Evolutionary conservation across 2,329 filamentous ascomycete genomes (phyloP).

Genomic region (Fusarium subtropicale): DNA sequence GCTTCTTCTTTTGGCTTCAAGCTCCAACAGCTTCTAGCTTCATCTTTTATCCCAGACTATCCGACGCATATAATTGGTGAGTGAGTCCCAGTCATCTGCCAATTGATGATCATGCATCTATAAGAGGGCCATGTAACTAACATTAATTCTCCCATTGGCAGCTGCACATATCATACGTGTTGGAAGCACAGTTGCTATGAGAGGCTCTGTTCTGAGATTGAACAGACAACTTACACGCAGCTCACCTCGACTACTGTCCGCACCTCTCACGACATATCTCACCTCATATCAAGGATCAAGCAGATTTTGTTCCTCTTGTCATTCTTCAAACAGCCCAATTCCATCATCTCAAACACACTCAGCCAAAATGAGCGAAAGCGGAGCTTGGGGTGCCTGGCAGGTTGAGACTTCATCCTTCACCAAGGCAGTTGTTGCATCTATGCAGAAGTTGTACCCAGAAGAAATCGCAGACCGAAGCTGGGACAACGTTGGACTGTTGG

Average conservation of each 20-base stretch:
- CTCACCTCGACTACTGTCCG: neutral
- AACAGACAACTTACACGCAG: slow-evolving; percentile 20
- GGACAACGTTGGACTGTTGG: slow-evolving; percentile 94
- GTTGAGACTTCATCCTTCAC: slow-evolving; percentile 58
- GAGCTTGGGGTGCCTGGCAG: slow-evolving; percentile 57
- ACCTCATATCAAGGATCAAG: neutral
- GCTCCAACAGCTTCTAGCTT: slow-evolving; percentile 24
- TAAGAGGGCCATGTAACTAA: neutral
- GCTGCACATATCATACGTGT: neutral
- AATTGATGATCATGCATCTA: neutral
- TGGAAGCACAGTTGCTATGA: slow-evolving; percentile 31
- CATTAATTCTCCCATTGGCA: neutral
- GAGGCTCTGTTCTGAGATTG: slow-evolving; percentile 17
- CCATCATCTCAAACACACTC: neutral
- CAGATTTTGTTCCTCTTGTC: slow-evolving; percentile 41
- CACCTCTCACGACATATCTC: neutral
- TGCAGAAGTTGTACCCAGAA: slow-evolving; percentile 90
- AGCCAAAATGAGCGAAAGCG: slow-evolving; percentile 45
- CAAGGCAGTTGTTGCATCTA: slow-evolving; percentile 76
- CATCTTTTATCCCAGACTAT: slow-evolving; percentile 7
- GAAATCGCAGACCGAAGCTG: slow-evolving; percentile 88
- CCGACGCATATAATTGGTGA: slow-evolving; percentile 7
- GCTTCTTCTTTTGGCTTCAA: slow-evolving; percentile 10
- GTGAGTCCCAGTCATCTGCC: neutral
- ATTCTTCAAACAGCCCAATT: neutral